Conservation (phyloP, 495 filamentous ascomycete species). For the Neohortaea acidophila region DNA sequence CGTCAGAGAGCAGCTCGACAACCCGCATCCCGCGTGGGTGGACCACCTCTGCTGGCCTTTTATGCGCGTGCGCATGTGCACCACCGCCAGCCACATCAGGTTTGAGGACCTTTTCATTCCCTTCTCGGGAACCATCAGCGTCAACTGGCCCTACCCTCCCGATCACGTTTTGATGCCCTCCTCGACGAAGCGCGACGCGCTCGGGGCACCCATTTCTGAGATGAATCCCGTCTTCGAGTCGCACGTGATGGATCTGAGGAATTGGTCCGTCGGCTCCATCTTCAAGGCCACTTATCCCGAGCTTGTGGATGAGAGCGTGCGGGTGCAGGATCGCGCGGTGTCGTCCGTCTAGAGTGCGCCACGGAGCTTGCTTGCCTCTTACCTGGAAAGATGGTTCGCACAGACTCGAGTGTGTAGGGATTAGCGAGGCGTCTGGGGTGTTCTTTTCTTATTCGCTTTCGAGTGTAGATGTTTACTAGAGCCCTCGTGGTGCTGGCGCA, state of each 20-base stretch:
- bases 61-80: constrained; percentile 28
- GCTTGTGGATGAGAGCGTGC: constrained; percentile 23
- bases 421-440: no score
- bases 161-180: constrained; percentile 28
- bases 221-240: constrained; percentile 71
- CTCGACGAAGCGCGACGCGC: constrained; percentile 22
- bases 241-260: constrained; percentile 49
- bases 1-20: constrained; percentile 42
- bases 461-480: no score
- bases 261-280: constrained; percentile 61
- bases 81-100: constrained; percentile 17
- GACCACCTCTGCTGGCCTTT: constrained; percentile 54
- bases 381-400: no score
- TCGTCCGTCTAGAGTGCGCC: no score
- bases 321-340: constrained; percentile 1
- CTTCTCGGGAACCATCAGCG: constrained; percentile 51
- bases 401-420: no score
- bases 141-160: constrained; percentile 68
- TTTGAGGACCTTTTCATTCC: constrained; percentile 73
- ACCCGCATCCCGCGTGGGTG: constrained; percentile 58
- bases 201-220: constrained; percentile 41
- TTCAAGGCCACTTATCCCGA: constrained; percentile 50
- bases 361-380: no score
- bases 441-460: no score
- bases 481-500: no score